These are phyloP conservation scores for Kazachstania taianensis DNA, from an alignment of 805 yeast species.

Conservation along the genomic window DNA sequence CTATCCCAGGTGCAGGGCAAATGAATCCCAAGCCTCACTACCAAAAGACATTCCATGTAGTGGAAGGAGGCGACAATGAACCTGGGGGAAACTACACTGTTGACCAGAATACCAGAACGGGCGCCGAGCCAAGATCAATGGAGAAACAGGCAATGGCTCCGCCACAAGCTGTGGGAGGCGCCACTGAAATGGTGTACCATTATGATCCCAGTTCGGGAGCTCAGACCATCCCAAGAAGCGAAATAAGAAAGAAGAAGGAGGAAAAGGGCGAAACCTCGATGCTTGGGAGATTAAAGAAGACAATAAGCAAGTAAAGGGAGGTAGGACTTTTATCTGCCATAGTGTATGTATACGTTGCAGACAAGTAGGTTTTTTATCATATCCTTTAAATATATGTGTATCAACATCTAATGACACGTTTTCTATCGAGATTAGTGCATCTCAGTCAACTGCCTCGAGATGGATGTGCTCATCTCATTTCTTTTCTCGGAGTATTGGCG, in stretches of 20 bases:
- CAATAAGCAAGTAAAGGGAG: constrained; percentile 2
- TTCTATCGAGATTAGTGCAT: too few species aligned
- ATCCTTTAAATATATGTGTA: too few species aligned
- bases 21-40: constrained; percentile 5
- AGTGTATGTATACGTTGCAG: too few species aligned
- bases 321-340: too few species aligned
- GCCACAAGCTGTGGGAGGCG: neutral
- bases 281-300: constrained; percentile 1
- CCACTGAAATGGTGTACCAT: constrained; percentile 2
- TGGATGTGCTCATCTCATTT: too few species aligned
- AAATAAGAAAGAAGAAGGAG: neutral
- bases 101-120: neutral
- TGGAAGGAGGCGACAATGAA: neutral
- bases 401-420: too few species aligned
- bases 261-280: neutral
- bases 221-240: constrained; percentile 4
- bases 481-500: too few species aligned
- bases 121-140: too few species aligned
- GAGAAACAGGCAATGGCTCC: neutral
- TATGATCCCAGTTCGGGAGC: constrained; percentile 3
- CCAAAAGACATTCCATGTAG: constrained; percentile 5
- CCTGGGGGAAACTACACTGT: neutral
- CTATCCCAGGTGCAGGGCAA: constrained; percentile 13
- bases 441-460: too few species aligned
- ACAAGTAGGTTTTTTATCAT: too few species aligned